Evolutionary conservation across 1,284 basidiomycete species (phyloP).

Genomic region (Cutaneotrichosporon cutaneum): DNA sequence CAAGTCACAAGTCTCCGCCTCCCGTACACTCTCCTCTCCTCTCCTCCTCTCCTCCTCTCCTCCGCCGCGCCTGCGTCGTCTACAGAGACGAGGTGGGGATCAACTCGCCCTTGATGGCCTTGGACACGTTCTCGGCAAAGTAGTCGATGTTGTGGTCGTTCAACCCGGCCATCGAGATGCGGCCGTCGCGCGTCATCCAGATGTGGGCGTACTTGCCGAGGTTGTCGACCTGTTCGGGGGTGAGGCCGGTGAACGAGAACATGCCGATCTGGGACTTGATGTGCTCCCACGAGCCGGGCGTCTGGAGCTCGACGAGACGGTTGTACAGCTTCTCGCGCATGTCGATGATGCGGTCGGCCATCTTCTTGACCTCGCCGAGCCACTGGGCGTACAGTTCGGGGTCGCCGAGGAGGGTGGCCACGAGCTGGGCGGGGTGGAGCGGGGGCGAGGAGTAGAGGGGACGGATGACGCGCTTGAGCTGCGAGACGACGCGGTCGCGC

Average conservation of each 20-base stretch:
- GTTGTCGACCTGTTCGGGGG: conserved; percentile 75
- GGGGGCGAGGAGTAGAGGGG: conserved; percentile 99
- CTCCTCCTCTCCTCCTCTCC: too few species aligned
- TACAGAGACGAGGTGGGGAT: not conserved
- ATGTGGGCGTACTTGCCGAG: conserved; percentile 90
- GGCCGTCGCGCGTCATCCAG: conserved; percentile 69
- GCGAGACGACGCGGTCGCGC: conserved; percentile 84
- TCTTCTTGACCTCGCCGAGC: conserved; percentile 87
- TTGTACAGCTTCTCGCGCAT: conserved; percentile 88
- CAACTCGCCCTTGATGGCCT: conserved; percentile 75
- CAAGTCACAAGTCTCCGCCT: too few species aligned
- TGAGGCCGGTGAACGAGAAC: conserved; percentile 81
- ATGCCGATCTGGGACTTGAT: conserved; percentile 88
- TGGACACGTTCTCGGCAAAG: conserved; percentile 81
- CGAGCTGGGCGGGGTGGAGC: conserved; percentile 80
- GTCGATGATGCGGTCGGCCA: conserved; percentile 94
- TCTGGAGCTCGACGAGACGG: conserved; percentile 75
- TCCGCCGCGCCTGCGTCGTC: not conserved
- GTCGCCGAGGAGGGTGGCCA: conserved; percentile 75
- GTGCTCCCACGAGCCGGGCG: conserved; percentile 93
- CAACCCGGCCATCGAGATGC: conserved; percentile 94
- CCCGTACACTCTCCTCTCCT: too few species aligned
- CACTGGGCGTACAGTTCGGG: conserved; percentile 79
- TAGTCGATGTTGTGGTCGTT: conserved; percentile 87
- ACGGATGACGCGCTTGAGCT: conserved; percentile 93